Evolutionary conservation across 2,329 filamentous ascomycete species (phyloP), one percentile per base, ranked within the genome.

Genomic region (Pyrenochaeta sp.): DNA sequence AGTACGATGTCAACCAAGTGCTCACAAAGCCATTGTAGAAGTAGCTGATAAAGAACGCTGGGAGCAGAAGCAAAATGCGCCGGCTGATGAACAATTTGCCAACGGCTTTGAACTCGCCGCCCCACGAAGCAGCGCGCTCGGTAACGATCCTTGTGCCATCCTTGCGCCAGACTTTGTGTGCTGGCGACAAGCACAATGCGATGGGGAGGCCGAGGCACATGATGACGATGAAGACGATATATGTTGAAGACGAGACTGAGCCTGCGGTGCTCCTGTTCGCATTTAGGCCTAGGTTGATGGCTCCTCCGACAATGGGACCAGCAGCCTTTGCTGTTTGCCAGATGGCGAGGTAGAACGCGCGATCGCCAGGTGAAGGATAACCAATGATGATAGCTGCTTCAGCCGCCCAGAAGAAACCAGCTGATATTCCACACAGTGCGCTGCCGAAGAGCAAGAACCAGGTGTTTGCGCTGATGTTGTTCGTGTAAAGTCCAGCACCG

Each of bases 221-320:
- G 39, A 82, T 78, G 17, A 77, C 78, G 40, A 82, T 79, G 46
- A 82, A 81, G 10, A 74, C 76, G 20, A 81, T 74, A 51, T 80
- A 80, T 0, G 78, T 81, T 10, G 75, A 64, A 14, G 69, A 72
- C 0, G 68, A 68, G 0, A 78, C 72, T n/a, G 74, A 73, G 15
- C 78, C 78, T 2, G 66, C 61, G 0, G 76, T 72, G 18, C 74
- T 70, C 10, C 69, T 62, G 31, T 68, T 69, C 23, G 73, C 68
- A 56, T 82, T 84, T 9, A 84, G 62, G 0, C 76, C 82, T 2
- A 84, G 71, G 17, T 80, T 79, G 55, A 83, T 82, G 2, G 80
- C 76, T 2, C 81, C 82, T 10, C 82, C 82, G 7, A 84, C 76
- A 21, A 83, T 80, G 15, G 72, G 72, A 9, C 72, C 72, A 42